Evolutionary conservation across 192 early-diverging fungal genomes (phyloP).

Genomic region (Backusella sp.): DNA sequence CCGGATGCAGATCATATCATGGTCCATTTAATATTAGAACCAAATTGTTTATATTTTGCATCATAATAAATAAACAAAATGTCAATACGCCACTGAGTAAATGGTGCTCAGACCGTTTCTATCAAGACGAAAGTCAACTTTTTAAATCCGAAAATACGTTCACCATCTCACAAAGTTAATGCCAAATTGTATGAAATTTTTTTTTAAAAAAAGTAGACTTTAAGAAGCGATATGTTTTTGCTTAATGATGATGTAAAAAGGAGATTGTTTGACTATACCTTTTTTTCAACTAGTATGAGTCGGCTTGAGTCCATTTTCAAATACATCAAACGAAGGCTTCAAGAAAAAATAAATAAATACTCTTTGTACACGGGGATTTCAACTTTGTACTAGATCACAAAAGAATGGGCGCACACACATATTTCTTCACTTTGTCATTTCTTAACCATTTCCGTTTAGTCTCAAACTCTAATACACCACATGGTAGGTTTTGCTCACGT

Average conservation of each 20-base stretch:
- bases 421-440: background rate
- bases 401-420: background rate
- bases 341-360: background rate
- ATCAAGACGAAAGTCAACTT: background rate
- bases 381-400: background rate
- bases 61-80: conserved; percentile 1
- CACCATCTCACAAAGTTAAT: background rate
- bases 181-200: background rate
- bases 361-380: background rate
- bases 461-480: background rate
- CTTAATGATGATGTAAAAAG: background rate
- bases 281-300: background rate
- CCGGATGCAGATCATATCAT: background rate
- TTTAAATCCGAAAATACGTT: background rate
- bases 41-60: background rate
- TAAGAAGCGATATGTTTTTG: too few species aligned
- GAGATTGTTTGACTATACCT: background rate
- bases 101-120: background rate
- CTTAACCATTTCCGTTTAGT: background rate
- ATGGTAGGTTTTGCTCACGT: background rate
- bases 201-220: too few species aligned
- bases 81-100: background rate
- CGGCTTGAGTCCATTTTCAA: background rate
- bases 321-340: background rate
- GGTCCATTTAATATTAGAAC: background rate